Percentiles rank a stretch among this genome's conserved stretches.
Evolutionary conservation across 495 filamentous ascomycete species (phyloP).

Genomic region (Penicilliopsis zonata): DNA sequence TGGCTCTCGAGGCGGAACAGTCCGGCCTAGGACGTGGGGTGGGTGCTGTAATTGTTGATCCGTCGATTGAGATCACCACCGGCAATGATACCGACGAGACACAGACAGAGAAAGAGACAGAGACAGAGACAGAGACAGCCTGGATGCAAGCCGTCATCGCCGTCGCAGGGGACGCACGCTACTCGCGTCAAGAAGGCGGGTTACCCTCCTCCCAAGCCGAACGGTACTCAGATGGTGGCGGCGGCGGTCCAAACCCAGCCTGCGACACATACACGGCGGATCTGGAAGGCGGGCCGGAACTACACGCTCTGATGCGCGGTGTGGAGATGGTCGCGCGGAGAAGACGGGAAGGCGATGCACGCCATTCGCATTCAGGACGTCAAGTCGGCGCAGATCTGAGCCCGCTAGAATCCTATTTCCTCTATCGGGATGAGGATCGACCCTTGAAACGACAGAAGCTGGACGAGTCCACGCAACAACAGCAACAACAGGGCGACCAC

Average conservation of each 20-base stretch:
- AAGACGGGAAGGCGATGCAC: constrained; percentile 23
- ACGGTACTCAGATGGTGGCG: constrained; percentile 9
- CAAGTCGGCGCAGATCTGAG: constrained; percentile 11
- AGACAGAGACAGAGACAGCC: no score
- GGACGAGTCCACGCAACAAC: neutral
- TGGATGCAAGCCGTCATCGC: constrained; percentile 45
- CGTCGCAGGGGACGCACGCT: constrained; percentile 70
- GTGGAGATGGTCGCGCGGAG: constrained; percentile 77
- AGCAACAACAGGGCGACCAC: neutral
- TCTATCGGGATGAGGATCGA: constrained; percentile 12
- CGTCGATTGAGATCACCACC: constrained; percentile 18
- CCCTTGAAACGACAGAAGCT: constrained; percentile 1
- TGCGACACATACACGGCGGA: constrained; percentile 18
- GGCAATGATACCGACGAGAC: constrained; percentile 15
- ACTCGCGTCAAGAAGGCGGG: constrained; percentile 35
- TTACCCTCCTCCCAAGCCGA: constrained; percentile 17
- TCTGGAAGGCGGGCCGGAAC: constrained; percentile 55
- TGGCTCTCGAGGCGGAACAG: constrained; percentile 43
- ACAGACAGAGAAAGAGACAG: no score
- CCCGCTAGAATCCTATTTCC: constrained; percentile 24
- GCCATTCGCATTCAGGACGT: no score
- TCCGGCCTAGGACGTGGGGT: constrained; percentile 52
- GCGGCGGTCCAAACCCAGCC: constrained; percentile 16
- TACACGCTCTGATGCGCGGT: constrained; percentile 76
- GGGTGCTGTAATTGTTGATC: constrained; percentile 76